Conservation (phyloP, 164 flowering plant species). For the Euptelea pleiosperma region DNA sequence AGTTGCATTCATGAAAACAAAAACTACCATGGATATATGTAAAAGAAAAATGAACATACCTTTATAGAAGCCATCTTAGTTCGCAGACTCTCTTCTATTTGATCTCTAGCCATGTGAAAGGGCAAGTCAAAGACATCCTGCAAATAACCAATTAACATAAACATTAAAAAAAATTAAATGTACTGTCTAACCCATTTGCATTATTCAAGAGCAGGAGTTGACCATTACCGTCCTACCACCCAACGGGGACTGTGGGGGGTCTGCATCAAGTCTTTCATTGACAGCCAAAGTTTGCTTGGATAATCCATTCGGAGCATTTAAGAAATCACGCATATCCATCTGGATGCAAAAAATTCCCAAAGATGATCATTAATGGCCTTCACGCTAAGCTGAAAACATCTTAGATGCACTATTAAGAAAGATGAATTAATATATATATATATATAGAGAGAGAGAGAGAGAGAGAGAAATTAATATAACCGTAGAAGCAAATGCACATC, state of each 20-base stretch:
- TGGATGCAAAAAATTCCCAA: slow-evolving; percentile 23
- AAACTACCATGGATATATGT: background rate
- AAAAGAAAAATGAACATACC: slow-evolving; percentile 34
- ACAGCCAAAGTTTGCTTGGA: slow-evolving; percentile 55
- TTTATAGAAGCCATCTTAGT: slow-evolving; percentile 91
- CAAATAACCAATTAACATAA: slow-evolving; percentile 7
- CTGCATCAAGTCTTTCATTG: slow-evolving; percentile 55
- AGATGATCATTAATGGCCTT: background rate
- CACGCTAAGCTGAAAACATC: background rate
- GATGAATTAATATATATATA: background rate
- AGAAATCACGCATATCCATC: slow-evolving; percentile 93
- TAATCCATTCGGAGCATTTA: slow-evolving; percentile 86
- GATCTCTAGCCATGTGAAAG: slow-evolving; percentile 91
- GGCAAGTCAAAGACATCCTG: slow-evolving; percentile 99
- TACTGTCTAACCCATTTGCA: slow-evolving; percentile 3
- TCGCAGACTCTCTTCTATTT: slow-evolving; percentile 92
- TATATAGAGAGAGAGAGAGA: too few species aligned
- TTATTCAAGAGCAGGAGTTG: slow-evolving; percentile 4
- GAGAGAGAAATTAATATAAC: too few species aligned
- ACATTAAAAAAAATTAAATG: background rate
- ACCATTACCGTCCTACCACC: slow-evolving; percentile 86
- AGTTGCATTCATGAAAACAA: background rate
- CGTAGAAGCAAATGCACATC: too few species aligned
- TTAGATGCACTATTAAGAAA: background rate
- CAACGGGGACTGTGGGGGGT: slow-evolving; percentile 72